These are phyloP conservation scores for Picea sitchensis DNA, from an alignment of 75 land plant species.

Conservation along the genomic window DNA sequence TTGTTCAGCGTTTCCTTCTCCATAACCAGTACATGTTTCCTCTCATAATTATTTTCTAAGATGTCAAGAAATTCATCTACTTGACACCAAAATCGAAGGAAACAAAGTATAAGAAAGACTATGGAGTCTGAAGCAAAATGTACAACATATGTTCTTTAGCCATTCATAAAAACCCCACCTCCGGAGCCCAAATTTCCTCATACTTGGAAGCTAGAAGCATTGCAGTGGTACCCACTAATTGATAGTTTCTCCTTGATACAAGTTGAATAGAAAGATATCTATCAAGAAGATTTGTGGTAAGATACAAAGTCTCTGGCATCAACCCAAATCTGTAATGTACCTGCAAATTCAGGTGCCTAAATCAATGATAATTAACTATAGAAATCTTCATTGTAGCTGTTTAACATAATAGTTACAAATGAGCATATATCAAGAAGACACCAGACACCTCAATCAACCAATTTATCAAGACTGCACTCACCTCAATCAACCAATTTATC, in stretches of 20 bases:
- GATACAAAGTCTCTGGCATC: conserved; percentile 49
- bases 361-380: neutral
- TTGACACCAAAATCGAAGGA: conserved; percentile 19
- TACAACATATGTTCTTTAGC: conserved; percentile 10
- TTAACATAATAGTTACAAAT: conserved; percentile 16
- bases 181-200: conserved; percentile 49
- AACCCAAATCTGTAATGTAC: conserved; percentile 25
- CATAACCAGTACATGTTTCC: conserved; percentile 68
- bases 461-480: conserved; percentile 18
- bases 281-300: conserved; percentile 43
- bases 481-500: conserved; percentile 87
- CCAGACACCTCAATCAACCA: too few species aligned
- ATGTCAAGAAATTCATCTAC: conserved; percentile 67
- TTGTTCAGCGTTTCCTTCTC: conserved; percentile 76
- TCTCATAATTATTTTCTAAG: conserved; percentile 60
- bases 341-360: neutral
- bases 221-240: conserved; percentile 47
- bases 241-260: conserved; percentile 34
- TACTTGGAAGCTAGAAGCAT: conserved; percentile 49
- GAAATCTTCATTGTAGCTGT: conserved; percentile 23
- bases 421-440: conserved; percentile 13
- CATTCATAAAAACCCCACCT: conserved; percentile 26
- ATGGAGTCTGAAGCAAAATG: neutral
- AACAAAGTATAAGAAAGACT: neutral
- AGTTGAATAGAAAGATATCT: conserved; percentile 25